phyloP scores from a whole-genome alignment of 257 asterid species.

The Linderniella brevidens region DNA sequence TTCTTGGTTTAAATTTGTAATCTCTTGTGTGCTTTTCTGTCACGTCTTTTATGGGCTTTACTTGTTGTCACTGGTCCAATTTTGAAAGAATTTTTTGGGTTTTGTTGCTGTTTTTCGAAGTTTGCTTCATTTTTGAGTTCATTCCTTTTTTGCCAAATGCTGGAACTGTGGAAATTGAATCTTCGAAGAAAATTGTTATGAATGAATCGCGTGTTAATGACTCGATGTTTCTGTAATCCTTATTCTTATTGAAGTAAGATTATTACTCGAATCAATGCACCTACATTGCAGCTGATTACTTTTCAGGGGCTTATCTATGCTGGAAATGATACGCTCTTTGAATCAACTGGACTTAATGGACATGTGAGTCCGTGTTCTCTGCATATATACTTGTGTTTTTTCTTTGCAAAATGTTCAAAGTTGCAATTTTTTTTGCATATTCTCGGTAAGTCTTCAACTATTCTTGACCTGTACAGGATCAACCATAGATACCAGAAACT shows the following conservation, averaged over 20 bases:
- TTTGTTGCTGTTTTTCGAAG: too few relatives aligned
- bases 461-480: too few relatives aligned
- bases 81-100: too few relatives aligned
- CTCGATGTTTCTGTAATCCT: neutral
- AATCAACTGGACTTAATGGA: constrained; percentile 80
- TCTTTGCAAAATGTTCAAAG: too few relatives aligned
- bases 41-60: neutral
- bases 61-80: neutral
- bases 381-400: neutral
- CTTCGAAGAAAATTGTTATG: too few relatives aligned
- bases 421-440: too few relatives aligned
- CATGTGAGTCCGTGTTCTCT: constrained; percentile 40
- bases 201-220: too few relatives aligned
- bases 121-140: too few relatives aligned
- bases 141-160: neutral
- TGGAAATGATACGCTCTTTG: constrained; percentile 62
- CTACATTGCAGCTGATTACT: neutral
- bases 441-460: too few relatives aligned
- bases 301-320: constrained; percentile 83
- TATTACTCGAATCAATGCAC: neutral
- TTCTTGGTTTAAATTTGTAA: neutral
- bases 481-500: too few relatives aligned
- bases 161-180: constrained; percentile 1
- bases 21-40: neutral
- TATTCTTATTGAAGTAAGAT: neutral